phyloP scores from a whole-genome alignment of 2,329 filamentous ascomycete genomes.

The Gnomoniopsis smithogilvyi region DNA sequence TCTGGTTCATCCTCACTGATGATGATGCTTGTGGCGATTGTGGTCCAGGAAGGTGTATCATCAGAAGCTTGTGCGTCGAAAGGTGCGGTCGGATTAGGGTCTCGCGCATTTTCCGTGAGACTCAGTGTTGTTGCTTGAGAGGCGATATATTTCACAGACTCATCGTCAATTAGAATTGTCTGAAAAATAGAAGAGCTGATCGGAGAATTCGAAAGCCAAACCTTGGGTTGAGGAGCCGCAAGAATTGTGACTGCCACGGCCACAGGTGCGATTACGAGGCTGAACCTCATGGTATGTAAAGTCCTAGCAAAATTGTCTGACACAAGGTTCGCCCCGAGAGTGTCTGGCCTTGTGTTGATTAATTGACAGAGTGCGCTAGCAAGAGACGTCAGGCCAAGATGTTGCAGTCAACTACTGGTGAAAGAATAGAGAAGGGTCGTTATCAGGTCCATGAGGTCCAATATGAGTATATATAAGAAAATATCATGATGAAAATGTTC shows the following conservation, averaged over 20 bases:
- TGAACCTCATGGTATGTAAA: background rate
- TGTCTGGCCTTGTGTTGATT: too few relatives aligned
- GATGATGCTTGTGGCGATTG: background rate
- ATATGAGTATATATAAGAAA: background rate
- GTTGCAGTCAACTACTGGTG: background rate
- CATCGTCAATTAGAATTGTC: background rate
- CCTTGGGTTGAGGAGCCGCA: slow-evolving; percentile 24
- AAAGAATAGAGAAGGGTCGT: background rate
- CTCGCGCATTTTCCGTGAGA: background rate
- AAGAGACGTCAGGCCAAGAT: background rate
- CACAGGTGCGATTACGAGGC: slow-evolving; percentile 24
- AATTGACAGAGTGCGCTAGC: too few relatives aligned
- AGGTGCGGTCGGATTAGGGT: background rate
- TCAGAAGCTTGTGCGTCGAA: background rate
- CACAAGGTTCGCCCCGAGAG: background rate
- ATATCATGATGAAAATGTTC: background rate
- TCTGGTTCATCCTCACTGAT: background rate
- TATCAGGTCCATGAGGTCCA: background rate
- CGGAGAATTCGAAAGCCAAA: background rate
- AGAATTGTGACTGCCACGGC: slow-evolving; percentile 33
- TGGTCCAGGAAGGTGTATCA: background rate
- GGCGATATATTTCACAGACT: background rate
- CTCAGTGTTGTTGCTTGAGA: background rate
- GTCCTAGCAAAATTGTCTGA: background rate
- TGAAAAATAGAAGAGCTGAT: background rate